Percentiles rank a stretch among this genome's conserved stretches.
Evolutionary conservation across 1,139 yeast genomes (phyloP).

Genomic region (Lodderomyces metapsilosis): DNA sequence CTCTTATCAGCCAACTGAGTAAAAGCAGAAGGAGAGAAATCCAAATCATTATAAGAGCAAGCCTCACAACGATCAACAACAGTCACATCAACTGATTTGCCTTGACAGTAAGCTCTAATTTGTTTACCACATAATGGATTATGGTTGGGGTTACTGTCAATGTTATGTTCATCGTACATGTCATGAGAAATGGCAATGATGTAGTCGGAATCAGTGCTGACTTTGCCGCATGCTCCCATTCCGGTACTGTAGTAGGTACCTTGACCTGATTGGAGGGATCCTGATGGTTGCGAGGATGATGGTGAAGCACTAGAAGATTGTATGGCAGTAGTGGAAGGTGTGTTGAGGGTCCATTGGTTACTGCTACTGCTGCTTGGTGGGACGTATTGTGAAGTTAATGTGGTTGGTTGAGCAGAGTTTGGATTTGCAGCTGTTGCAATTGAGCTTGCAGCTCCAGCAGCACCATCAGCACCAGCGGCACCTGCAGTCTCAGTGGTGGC

Average conservation of each 20-base stretch:
- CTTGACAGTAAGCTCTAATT: slow-evolving; percentile 37
- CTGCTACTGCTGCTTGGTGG: slow-evolving; percentile 7
- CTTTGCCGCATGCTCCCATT: slow-evolving; percentile 61
- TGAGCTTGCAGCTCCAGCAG: slow-evolving; percentile 14
- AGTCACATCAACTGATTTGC: slow-evolving; percentile 43
- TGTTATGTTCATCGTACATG: slow-evolving; percentile 31
- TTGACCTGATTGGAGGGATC: slow-evolving; percentile 36
- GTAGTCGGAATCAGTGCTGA: slow-evolving; percentile 45
- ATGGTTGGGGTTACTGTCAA: slow-evolving; percentile 38
- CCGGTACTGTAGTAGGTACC: slow-evolving; percentile 62
- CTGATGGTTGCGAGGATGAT: slow-evolving; percentile 16
- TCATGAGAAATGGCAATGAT: slow-evolving; percentile 45
- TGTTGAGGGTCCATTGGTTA: slow-evolving; percentile 1
- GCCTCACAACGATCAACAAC: slow-evolving; percentile 46
- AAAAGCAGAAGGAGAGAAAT: slow-evolving; percentile 47
- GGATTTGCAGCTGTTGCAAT: slow-evolving; percentile 10
- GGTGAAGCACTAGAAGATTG: slow-evolving; percentile 18
- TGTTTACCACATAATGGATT: slow-evolving; percentile 45
- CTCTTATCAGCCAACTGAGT: slow-evolving; percentile 33
- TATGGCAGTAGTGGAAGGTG: slow-evolving; percentile 23
- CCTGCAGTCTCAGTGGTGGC: slow-evolving; percentile 12
- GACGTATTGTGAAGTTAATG: neutral
- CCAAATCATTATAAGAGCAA: slow-evolving; percentile 38
- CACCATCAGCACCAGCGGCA: slow-evolving; percentile 12
- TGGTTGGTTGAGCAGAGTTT: slow-evolving; percentile 11